Evolutionary conservation across 1,139 yeast genomes (phyloP), one percentile per base, ranked within the genome.

Genomic region (Zhuliangozyma parablackwelliae): DNA sequence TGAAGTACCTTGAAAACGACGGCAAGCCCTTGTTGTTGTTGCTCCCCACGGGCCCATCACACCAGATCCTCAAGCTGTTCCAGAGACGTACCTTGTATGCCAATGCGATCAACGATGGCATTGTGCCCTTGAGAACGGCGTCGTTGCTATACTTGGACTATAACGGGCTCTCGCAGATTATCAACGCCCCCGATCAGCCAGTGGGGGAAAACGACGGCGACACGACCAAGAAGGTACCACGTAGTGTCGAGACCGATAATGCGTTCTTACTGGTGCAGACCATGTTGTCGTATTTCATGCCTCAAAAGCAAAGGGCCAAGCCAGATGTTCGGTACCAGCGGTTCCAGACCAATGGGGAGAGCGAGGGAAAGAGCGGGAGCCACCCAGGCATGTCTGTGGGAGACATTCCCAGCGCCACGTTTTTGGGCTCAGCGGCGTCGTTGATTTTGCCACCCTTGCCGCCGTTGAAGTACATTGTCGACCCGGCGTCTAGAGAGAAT

Each of bases 401-500:
- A 21, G 60, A 54, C 2, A 54, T 78, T 7, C 92, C 90, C 1
- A 85, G 80, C 48, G 71, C 94, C 0, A 83, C 95, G 0, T 77
- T 90, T 40, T 59, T 90, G n/a, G 89, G 85, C 45, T 81, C 95
- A 2, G 95, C 95, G 0, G 76, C 88, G 1, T 75, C 89, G 1
- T 75, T 89, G 9, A 60, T 92, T 3, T 59, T 87, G n/a, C 97
- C 97, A 1, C 96, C 97, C 1, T 62, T 84, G 8, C 98, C 98
- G 0, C 74, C 90, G 0, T 52, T 68, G 37, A 71, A 74, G 38
- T 92, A 75, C 56, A 76, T 92, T 16, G 75, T 76, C 27, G 87
- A 89, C 51, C 95, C 63, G 48, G 59, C 54, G 7, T 52, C 60
- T 9, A 48, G 76, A 24, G 65, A 60, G 8, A 49, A 61, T 35